Evolutionary conservation across 108 stramenopile genomes (phyloP), one percentile per base, ranked within the genome.

Genomic region (Nitzschia sp.): DNA sequence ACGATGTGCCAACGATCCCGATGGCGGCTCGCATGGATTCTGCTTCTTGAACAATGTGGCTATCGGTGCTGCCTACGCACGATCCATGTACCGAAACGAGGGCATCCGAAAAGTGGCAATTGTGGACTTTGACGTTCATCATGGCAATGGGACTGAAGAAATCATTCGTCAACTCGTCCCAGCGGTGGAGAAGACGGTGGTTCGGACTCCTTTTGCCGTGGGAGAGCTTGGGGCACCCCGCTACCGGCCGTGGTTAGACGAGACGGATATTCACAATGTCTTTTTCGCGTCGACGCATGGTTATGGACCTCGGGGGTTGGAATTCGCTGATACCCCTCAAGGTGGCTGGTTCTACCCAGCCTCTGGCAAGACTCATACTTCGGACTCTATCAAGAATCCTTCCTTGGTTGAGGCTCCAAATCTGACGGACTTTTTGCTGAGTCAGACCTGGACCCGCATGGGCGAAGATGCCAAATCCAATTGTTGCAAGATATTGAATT

Each of bases 21-120:
- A 94, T 35, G 96, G 89, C 17, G 83, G 92, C 29, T 90, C 90
- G 24, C 91, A 92, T 78, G 99, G 99, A 1, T 99, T 98, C 75
- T 99, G 98, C 75, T 88, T 99, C 11, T 80, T 99, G 55, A 99
- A 99, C 82, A 98, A 98, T 74, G 96, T 99, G 56, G 97, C 97
- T 23, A 94, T 99, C 72, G 98, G 89, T 25, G 99, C 99, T 46
- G 94, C 96, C 5, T 97, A 99, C 77, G 99, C 98, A n/a, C 70
- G 87, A 47, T 85, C 79, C 36, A 89, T 95, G 86, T 93, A 93
- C 65, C 74, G 88, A 32, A 87, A 96, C 60, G 89, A 87, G 51
- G 89, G 87, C 2, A 92, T 93, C 53, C 78, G 78, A 60, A 91
- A 91, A 72, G 75, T 96, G 56, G 95, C 92, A 0, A 96, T 96